Conservation (phyloP, 805 yeast species). For the Zygoascus biomembranicola region DNA sequence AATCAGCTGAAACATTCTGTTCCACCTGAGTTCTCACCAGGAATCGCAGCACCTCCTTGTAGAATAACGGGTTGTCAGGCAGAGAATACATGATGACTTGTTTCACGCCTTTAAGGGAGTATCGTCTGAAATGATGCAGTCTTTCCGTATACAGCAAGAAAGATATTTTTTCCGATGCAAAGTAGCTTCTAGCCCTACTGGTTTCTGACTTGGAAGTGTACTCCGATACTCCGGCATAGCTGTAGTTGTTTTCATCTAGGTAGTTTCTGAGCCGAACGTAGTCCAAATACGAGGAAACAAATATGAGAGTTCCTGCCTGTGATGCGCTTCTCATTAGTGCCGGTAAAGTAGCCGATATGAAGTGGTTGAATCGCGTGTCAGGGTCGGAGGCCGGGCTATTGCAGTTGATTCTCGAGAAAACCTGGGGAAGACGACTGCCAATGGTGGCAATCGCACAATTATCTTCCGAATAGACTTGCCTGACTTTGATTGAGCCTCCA, state of each 20-base stretch:
- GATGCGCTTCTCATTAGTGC: slow-evolving; percentile 52
- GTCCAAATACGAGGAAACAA: slow-evolving; percentile 81
- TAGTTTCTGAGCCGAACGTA: slow-evolving; percentile 70
- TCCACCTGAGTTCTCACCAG: slow-evolving; percentile 51
- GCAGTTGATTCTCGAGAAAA: slow-evolving; percentile 58
- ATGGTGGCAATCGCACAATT: slow-evolving; percentile 48
- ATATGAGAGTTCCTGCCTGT: slow-evolving; percentile 68
- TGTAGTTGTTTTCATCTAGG: slow-evolving; percentile 49
- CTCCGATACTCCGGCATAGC: slow-evolving; percentile 72
- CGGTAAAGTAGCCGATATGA: slow-evolving; percentile 66
- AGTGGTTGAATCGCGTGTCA: slow-evolving; percentile 72
- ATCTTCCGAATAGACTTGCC: slow-evolving; percentile 37
- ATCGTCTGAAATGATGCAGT: slow-evolving; percentile 84
- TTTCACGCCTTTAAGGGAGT: slow-evolving; percentile 75
- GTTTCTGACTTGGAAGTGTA: slow-evolving; percentile 68
- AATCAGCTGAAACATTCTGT: slow-evolving; percentile 46
- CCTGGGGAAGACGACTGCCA: slow-evolving; percentile 48
- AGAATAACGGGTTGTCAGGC: slow-evolving; percentile 80
- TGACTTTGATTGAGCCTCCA: slow-evolving; percentile 29
- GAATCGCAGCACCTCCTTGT: slow-evolving; percentile 57
- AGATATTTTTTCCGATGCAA: slow-evolving; percentile 53
- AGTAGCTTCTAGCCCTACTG: slow-evolving; percentile 61
- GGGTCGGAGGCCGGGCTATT: slow-evolving; percentile 56
- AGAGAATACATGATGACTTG: slow-evolving; percentile 73
- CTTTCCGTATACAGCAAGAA: slow-evolving; percentile 88